These are phyloP conservation scores for Medakamo hakoo DNA, from an alignment of 139 green algal genomes.

Conservation along the genomic window DNA sequence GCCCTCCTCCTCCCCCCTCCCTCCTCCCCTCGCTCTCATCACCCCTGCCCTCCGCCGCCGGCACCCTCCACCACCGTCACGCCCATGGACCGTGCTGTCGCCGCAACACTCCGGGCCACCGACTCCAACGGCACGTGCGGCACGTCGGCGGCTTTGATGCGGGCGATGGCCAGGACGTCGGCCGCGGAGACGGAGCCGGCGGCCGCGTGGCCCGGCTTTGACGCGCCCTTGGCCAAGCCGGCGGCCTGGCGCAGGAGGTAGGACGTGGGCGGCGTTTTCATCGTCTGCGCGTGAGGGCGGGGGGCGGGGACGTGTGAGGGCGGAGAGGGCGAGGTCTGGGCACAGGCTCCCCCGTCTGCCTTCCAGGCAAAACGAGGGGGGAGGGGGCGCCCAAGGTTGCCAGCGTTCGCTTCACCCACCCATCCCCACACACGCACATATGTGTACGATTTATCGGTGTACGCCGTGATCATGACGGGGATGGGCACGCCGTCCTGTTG, in stretches of 20 bases:
- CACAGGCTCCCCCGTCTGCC: background rate
- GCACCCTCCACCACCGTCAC: constrained; percentile 48
- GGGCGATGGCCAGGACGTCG: constrained; percentile 86
- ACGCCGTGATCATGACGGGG: constrained; percentile 49
- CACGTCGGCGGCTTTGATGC: constrained; percentile 65
- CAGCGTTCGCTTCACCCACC: background rate
- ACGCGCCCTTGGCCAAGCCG: constrained; percentile 43
- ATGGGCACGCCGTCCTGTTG: constrained; percentile 39
- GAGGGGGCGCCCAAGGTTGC: background rate
- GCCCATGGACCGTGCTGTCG: constrained; percentile 76
- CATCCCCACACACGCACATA: constrained; percentile 26
- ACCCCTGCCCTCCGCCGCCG: background rate
- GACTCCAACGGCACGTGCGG: constrained; percentile 46
- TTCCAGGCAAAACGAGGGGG: background rate
- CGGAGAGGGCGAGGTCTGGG: background rate
- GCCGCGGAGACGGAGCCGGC: constrained; percentile 66
- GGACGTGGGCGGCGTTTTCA: constrained; percentile 63
- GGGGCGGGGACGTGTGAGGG: too few relatives aligned
- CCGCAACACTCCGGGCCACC: constrained; percentile 58
- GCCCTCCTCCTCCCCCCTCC: too few relatives aligned
- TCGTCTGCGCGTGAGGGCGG: constrained; percentile 16
- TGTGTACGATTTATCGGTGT: constrained; percentile 77
- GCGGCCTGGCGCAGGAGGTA: constrained; percentile 79
- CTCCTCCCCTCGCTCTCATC: too few relatives aligned
- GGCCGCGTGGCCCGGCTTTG: constrained; percentile 59